phyloP scores from a whole-genome alignment of 2,329 filamentous ascomycete genomes.

The Stemphylium vesicarium region DNA sequence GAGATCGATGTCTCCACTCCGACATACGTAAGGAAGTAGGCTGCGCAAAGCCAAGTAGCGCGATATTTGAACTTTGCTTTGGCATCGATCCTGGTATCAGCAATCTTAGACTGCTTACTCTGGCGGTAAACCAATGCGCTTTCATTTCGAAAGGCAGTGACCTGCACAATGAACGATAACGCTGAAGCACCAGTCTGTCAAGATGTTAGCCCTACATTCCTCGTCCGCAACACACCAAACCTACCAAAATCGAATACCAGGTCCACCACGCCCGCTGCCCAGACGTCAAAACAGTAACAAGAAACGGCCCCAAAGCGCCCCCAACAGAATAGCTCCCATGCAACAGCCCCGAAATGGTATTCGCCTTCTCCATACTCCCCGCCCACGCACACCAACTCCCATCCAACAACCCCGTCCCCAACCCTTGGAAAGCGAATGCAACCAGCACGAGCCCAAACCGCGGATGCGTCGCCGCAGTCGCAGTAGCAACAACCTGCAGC shows the following conservation, averaged over 20 bases:
- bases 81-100: constrained; percentile 3
- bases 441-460: constrained; percentile 44
- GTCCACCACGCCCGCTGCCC: constrained; percentile 43
- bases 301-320: constrained; percentile 48
- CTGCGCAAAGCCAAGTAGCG: constrained; percentile 52
- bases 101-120: constrained; percentile 24
- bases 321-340: constrained; percentile 52
- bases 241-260: constrained; percentile 52
- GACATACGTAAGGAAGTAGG: constrained; percentile 54
- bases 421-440: constrained; percentile 40
- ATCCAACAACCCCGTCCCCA: constrained; percentile 53
- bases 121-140: constrained; percentile 41
- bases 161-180: constrained; percentile 34
- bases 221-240: constrained; percentile 5
- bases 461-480: constrained; percentile 35
- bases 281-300: constrained; percentile 41
- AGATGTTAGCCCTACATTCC: background rate
- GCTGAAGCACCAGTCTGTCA: constrained; percentile 7
- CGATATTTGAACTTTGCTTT: constrained; percentile 41
- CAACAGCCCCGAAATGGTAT: constrained; percentile 50
- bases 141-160: constrained; percentile 49
- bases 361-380: constrained; percentile 49
- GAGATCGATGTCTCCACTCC: constrained; percentile 55
- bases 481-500: constrained; percentile 45
- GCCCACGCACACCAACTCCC: constrained; percentile 57